Conservation (phyloP, 2,329 filamentous ascomycete species). For the Apiospora sp. region DNA sequence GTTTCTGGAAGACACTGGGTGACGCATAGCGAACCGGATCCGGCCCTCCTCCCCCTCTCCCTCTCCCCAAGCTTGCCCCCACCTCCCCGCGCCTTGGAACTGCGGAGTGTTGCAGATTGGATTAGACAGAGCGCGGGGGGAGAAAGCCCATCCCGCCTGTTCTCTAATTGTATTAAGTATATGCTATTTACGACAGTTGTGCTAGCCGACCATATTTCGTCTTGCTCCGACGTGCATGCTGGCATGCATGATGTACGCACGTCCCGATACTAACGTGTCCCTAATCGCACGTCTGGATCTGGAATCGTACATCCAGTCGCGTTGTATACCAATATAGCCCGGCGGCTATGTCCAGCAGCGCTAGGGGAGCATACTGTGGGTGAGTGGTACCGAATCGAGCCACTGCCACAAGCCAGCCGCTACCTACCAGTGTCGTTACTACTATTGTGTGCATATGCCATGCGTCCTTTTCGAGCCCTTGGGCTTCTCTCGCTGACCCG, state of each 20-base stretch:
- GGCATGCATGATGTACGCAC: not conserved
- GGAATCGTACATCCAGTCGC: not conserved
- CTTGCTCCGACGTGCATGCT: not conserved
- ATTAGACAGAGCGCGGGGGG: not conserved
- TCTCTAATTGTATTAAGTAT: not conserved
- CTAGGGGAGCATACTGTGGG: not conserved
- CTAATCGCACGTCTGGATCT: not conserved
- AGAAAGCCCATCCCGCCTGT: not conserved
- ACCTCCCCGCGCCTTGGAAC: not conserved
- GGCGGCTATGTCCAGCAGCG: not conserved
- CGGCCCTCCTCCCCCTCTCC: not conserved
- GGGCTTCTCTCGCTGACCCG: not conserved
- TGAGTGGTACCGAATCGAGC: not conserved
- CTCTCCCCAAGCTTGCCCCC: not conserved
- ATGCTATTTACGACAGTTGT: not conserved
- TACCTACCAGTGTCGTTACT: not conserved
- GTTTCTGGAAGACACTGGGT: not conserved
- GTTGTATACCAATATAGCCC: not conserved
- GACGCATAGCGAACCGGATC: constrained; percentile 13
- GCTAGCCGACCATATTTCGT: not conserved
- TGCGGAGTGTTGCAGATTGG: constrained; percentile 18
- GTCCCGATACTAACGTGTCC: not conserved
- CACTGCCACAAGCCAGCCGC: not conserved
- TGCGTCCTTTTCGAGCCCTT: not conserved
- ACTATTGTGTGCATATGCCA: not conserved